Base-by-base conservation (phyloP, 305 asterid genomes). In the Ilex paraguariensis region DNA sequence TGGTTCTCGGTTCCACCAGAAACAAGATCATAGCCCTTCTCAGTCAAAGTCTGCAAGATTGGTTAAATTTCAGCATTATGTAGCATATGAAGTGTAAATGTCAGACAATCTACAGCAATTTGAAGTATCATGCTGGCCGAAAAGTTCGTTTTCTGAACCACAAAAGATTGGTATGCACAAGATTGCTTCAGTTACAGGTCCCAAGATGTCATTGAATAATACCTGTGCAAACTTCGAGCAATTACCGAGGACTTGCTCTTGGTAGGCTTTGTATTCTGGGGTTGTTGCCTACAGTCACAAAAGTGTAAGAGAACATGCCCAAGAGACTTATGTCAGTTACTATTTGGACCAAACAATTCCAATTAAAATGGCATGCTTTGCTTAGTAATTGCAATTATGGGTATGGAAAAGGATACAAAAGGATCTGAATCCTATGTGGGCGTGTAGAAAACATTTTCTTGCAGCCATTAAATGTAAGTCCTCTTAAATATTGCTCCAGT, bases 1-100 rank as follows among this genome's bases (percentile, higher is more conserved):
- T 88, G 95, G 78, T 84, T 88, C 31, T 88, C 92, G 6, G 96
- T 88, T 79, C 96, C 92, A 21, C 96, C 92, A 40, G 95, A 86
- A 60, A 86, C 95, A 68, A 89, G 90, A 32, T 89, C 95, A 58
- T 89, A 87, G 66, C 97, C 97, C 16, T 52, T 66, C 68, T 64
- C 70, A 17, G 28, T 44, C 68, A 87, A 78, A 63, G 92, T 73
- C 96, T 90, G 82, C 75, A 81, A 68, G 76, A 62, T 40, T 54
- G 67, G 56, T 70, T 32, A 51, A 65, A 28, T 52, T 66, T 70
- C 63, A 76, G 64, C 16, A 54, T 32, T 21, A 21, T 31, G 31
- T 56, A 28, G 30, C 6, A 56, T 15, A 42, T 21, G 66, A 62
- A 50, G 15, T 4, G 52, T 46, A 13, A 46, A 13, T 4, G 5